Conservation (phyloP, 805 yeast species). For the Saturnispora hagleri region DNA sequence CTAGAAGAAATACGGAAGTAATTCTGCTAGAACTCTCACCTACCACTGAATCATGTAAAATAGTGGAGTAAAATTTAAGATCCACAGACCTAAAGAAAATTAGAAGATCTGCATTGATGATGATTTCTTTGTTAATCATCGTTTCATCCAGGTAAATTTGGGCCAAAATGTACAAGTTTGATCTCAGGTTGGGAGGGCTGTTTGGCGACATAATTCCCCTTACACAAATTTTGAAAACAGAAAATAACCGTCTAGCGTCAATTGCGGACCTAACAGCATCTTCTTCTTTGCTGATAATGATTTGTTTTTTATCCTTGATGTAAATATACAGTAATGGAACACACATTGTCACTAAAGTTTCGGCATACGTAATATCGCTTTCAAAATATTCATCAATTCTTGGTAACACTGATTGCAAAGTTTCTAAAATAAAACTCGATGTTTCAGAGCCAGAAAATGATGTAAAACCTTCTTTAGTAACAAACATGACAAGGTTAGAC, state of each 20-base stretch:
- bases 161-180: slow-evolving; percentile 70
- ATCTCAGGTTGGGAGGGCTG: slow-evolving; percentile 57
- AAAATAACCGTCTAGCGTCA: slow-evolving; percentile 47
- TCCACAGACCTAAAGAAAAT: slow-evolving; percentile 55
- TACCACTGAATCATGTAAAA: slow-evolving; percentile 70
- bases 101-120: slow-evolving; percentile 35
- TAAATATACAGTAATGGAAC: slow-evolving; percentile 61
- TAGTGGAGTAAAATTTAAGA: slow-evolving; percentile 44
- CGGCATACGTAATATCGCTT: slow-evolving; percentile 55
- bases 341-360: slow-evolving; percentile 67
- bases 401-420: slow-evolving; percentile 68
- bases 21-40: slow-evolving; percentile 73
- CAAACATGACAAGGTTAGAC: slow-evolving; percentile 69
- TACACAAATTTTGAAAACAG: slow-evolving; percentile 65
- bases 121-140: slow-evolving; percentile 31
- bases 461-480: slow-evolving; percentile 47
- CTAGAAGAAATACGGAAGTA: slow-evolving; percentile 68
- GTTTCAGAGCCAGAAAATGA: slow-evolving; percentile 36
- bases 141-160: slow-evolving; percentile 54
- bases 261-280: slow-evolving; percentile 26
- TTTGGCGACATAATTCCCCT: slow-evolving; percentile 64
- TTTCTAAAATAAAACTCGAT: slow-evolving; percentile 60
- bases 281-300: slow-evolving; percentile 22
- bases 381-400: slow-evolving; percentile 69
- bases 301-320: slow-evolving; percentile 32